These are phyloP conservation scores for Coniferiporia sulphurascens DNA, from an alignment of 1,284 basidiomycete genomes.

Conservation along the genomic window DNA sequence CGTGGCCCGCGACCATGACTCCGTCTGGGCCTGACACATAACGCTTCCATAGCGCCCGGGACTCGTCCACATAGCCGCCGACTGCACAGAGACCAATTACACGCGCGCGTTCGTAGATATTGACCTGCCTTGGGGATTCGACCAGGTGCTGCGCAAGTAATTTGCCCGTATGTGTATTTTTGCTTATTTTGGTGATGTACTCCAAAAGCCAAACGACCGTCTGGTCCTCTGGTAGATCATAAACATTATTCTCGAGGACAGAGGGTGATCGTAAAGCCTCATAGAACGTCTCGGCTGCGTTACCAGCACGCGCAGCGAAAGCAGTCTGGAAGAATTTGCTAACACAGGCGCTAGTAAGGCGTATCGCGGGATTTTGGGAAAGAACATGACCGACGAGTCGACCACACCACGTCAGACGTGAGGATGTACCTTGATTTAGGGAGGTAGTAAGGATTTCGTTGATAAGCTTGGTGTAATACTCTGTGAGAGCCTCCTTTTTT, in stretches of 20 bases:
- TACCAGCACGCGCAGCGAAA: slow-evolving; percentile 23
- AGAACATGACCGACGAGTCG: background rate
- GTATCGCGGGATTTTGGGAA: slow-evolving; percentile 2
- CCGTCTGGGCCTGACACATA: slow-evolving; percentile 41
- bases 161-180: slow-evolving; percentile 37
- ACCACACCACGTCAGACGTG: background rate
- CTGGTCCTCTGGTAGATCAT: slow-evolving; percentile 39
- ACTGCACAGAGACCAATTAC: slow-evolving; percentile 45
- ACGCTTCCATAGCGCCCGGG: slow-evolving; percentile 52
- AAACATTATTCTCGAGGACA: background rate
- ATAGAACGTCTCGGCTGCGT: slow-evolving; percentile 15
- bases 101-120: slow-evolving; percentile 35
- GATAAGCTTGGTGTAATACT: slow-evolving; percentile 1
- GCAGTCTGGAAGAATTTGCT: slow-evolving; percentile 43
- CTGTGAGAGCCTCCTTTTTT: background rate
- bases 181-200: slow-evolving; percentile 35
- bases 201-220: slow-evolving; percentile 47
- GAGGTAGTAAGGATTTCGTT: background rate
- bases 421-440: background rate
- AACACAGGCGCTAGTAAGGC: slow-evolving; percentile 29
- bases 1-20: slow-evolving; percentile 39
- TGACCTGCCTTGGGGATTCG: slow-evolving; percentile 20
- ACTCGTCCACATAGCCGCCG: slow-evolving; percentile 41
- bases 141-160: slow-evolving; percentile 45
- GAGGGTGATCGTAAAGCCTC: background rate